Evolutionary conservation across 352 stramenopile genomes (phyloP).

Genomic region (Phytophthora agathidicida): DNA sequence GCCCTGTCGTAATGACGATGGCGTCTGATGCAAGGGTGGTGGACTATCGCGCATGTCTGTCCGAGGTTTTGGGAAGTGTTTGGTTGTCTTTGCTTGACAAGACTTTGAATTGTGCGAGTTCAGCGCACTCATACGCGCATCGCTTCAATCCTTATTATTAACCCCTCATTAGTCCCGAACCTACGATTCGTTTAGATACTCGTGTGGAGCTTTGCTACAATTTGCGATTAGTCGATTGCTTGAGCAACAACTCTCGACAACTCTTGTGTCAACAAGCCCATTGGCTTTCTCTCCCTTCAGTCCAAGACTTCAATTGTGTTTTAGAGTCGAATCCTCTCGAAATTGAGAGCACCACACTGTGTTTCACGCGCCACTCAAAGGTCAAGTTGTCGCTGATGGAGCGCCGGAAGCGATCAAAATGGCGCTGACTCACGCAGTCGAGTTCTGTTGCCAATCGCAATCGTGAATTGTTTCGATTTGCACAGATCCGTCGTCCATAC

Average conservation of each 20-base stretch:
- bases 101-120: no score
- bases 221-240: conserved; percentile 15
- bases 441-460: conserved; percentile 1
- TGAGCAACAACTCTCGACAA: not conserved
- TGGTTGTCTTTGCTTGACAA: no score
- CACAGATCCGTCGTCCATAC: conserved; percentile 5
- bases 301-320: no score
- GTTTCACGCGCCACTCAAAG: no score
- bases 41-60: conserved; percentile 17
- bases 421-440: conserved; percentile 3
- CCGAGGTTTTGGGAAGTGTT: not conserved
- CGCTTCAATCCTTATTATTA: not conserved
- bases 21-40: conserved; percentile 2
- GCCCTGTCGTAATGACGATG: conserved; percentile 23
- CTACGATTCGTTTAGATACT: no score
- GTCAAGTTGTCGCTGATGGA: not conserved
- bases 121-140: not conserved
- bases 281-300: no score
- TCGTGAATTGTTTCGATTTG: conserved; percentile 9
- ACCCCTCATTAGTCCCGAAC: no score
- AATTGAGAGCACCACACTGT: no score
- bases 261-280: no score
- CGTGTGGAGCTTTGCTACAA: conserved; percentile 9
- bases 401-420: not conserved
- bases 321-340: no score